Evolutionary conservation across 805 yeast genomes (phyloP).

Genomic region (Candida montana): DNA sequence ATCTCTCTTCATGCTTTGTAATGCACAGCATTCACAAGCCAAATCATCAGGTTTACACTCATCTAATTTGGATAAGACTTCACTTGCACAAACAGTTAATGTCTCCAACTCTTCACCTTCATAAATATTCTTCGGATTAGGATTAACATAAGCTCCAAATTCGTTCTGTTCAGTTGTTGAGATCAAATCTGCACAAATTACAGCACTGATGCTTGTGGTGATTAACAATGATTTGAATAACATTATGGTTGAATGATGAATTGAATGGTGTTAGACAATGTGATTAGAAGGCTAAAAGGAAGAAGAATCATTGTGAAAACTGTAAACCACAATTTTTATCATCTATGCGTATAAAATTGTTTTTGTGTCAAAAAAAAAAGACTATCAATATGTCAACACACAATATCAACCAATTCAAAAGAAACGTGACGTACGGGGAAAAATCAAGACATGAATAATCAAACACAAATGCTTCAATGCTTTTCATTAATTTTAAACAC

Average conservation of each 20-base stretch:
- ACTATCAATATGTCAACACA: no score
- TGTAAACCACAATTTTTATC: no score
- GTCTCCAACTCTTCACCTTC: slow-evolving; percentile 38
- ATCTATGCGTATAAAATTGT: no score
- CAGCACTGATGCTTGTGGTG: neutral
- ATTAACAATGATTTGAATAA: slow-evolving; percentile 7
- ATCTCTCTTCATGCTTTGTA: slow-evolving; percentile 40
- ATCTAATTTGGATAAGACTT: slow-evolving; percentile 40
- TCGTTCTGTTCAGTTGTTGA: slow-evolving; percentile 25
- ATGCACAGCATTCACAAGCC: slow-evolving; percentile 54
- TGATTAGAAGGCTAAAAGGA: no score
- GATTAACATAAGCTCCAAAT: slow-evolving; percentile 40
- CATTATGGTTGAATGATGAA: slow-evolving; percentile 13
- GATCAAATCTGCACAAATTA: slow-evolving; percentile 12
- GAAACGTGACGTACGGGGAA: no score
- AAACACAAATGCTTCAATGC: neutral
- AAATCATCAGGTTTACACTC: slow-evolving; percentile 48
- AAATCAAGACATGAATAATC: no score
- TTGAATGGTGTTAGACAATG: no score
- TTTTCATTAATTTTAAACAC: neutral
- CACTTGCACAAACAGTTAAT: slow-evolving; percentile 41
- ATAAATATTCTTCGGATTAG: slow-evolving; percentile 42
- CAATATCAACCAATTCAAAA: no score
- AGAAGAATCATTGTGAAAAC: no score
- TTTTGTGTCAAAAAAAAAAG: no score